Evolutionary conservation across 768 basidiomycete genomes (phyloP).

Genomic region (Sistotremastrum niveocremeum): DNA sequence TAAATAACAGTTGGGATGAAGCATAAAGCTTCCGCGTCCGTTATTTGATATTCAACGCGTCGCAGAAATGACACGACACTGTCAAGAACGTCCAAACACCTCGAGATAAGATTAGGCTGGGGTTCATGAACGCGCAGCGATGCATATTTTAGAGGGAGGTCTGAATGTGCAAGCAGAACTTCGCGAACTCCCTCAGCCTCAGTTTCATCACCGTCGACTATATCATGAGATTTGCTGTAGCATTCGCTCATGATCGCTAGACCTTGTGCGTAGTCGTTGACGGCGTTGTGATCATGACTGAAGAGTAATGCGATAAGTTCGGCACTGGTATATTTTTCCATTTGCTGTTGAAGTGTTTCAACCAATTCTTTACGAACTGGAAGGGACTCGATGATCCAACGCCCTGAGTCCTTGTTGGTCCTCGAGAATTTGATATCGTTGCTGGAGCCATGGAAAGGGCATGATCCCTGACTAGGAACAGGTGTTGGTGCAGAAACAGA

Average conservation of each 20-base stretch:
- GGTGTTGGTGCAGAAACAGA: slow-evolving; percentile 17
- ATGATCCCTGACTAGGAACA: slow-evolving; percentile 11
- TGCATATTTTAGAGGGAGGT: slow-evolving; percentile 85
- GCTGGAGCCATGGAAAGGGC: slow-evolving; percentile 19
- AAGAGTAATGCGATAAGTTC: slow-evolving; percentile 70
- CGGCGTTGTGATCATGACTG: slow-evolving; percentile 90
- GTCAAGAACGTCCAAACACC: slow-evolving; percentile 80
- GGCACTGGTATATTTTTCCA: slow-evolving; percentile 73
- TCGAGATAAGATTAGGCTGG: slow-evolving; percentile 77
- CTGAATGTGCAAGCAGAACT: slow-evolving; percentile 73
- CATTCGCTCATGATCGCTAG: slow-evolving; percentile 63
- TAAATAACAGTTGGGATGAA: slow-evolving; percentile 82
- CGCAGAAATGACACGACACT: slow-evolving; percentile 66
- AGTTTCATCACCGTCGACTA: slow-evolving; percentile 38
- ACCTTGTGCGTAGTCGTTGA: slow-evolving; percentile 83
- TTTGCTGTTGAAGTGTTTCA: slow-evolving; percentile 78
- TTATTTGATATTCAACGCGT: slow-evolving; percentile 58
- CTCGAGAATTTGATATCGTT: slow-evolving; percentile 21
- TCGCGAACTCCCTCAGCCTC: slow-evolving; percentile 37
- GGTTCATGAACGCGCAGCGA: slow-evolving; percentile 85
- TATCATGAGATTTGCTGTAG: slow-evolving; percentile 43
- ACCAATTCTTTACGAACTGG: slow-evolving; percentile 76
- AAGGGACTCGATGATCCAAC: slow-evolving; percentile 81
- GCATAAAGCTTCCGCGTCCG: slow-evolving; percentile 75
- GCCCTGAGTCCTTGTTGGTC: slow-evolving; percentile 50